phyloP scores from a whole-genome alignment of 2,329 filamentous ascomycete genomes.

The Calonectria honghensis region DNA sequence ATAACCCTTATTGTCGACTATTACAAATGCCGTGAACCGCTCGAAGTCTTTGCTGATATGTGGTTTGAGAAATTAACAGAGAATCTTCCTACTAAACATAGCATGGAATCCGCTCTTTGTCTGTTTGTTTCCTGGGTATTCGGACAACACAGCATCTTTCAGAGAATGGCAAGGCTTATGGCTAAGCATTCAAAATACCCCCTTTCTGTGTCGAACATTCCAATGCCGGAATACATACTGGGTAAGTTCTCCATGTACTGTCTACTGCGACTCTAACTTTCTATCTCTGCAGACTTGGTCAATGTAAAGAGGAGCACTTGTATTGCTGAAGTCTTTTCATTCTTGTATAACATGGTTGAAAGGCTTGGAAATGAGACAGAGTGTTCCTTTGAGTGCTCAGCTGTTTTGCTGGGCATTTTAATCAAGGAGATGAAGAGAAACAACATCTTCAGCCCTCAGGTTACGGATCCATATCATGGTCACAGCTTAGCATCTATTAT shows the following conservation, averaged over 20 bases:
- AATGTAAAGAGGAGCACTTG: neutral
- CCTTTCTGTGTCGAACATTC: slow-evolving; percentile 20
- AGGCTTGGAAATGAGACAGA: neutral
- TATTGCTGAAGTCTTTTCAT: neutral
- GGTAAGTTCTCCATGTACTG: slow-evolving; percentile 5
- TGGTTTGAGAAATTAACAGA: slow-evolving; percentile 27
- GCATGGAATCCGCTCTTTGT: slow-evolving; percentile 5
- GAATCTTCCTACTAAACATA: neutral
- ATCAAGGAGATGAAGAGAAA: slow-evolving; percentile 32
- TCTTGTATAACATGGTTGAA: slow-evolving; percentile 8
- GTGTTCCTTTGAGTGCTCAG: slow-evolving; percentile 45
- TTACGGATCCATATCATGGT: neutral
- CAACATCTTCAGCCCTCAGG: slow-evolving; percentile 12
- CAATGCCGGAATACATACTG: neutral
- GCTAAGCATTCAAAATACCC: slow-evolving; percentile 25
- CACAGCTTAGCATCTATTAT: neutral
- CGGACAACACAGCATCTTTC: neutral
- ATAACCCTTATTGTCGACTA: slow-evolving; percentile 36
- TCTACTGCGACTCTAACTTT: neutral
- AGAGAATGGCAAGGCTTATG: slow-evolving; percentile 27
- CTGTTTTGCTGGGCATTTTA: slow-evolving; percentile 45
- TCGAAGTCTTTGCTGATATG: neutral
- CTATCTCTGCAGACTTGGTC: neutral
- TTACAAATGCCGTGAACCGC: slow-evolving; percentile 25
- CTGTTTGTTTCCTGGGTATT: slow-evolving; percentile 27